A percentile compares a stretch with the other conserved stretches of the same genome.
phyloP scores from a whole-genome alignment of 2,329 filamentous ascomycete species.

The Xylariaceae sp. region DNA sequence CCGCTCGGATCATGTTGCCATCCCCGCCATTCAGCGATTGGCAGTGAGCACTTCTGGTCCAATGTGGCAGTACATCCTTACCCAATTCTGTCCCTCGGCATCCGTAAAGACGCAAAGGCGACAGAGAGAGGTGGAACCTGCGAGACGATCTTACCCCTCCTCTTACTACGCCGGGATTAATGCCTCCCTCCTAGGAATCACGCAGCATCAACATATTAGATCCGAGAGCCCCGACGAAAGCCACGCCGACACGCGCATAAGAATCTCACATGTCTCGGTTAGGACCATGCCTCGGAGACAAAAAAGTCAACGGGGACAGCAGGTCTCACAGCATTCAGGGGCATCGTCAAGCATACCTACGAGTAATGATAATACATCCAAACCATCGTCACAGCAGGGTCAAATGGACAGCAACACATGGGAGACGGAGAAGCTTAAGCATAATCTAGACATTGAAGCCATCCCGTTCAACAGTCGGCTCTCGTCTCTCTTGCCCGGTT shows the following conservation, averaged over 20 bases:
- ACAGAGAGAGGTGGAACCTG: too few relatives aligned
- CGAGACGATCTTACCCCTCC: too few relatives aligned
- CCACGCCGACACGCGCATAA: background rate
- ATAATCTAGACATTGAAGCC: background rate
- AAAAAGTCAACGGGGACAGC: background rate
- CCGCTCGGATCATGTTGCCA: background rate
- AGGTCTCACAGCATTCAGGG: background rate
- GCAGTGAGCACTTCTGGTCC: background rate
- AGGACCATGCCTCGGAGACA: background rate
- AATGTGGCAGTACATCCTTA: background rate
- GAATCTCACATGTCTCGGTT: background rate
- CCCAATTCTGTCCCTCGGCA: background rate
- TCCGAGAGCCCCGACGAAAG: background rate
- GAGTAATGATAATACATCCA: background rate
- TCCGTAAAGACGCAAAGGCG: background rate
- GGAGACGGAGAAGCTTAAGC: conserved; percentile 1
- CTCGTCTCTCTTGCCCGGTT: background rate
- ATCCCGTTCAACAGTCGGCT: background rate
- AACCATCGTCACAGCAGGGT: background rate
- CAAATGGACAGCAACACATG: background rate
- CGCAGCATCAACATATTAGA: background rate
- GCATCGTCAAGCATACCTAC: background rate
- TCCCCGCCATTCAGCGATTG: background rate
- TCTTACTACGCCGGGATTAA: too few relatives aligned
- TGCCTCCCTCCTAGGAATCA: too few relatives aligned